Conservation (phyloP, 169 alveolate genomes). For the Toxoplasma gondii region DNA sequence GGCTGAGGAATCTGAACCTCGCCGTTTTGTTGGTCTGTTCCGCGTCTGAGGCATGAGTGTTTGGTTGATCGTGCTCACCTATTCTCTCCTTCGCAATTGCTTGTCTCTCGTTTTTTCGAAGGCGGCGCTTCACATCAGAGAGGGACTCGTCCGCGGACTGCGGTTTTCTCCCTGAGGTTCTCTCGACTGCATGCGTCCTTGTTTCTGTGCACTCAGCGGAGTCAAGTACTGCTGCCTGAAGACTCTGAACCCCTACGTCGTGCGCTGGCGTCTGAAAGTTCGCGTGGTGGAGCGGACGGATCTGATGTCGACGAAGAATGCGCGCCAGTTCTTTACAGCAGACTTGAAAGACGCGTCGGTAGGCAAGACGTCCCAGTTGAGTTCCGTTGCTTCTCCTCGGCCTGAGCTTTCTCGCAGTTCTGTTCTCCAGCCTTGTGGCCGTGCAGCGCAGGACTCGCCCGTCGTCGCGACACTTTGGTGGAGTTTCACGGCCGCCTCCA, state of each 20-base stretch:
- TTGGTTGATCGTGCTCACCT: too few species aligned
- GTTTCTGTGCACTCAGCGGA: not conserved
- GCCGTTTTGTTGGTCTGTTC: too few species aligned
- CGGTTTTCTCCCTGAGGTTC: not conserved
- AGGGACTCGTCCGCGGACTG: too few species aligned
- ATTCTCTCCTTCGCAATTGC: too few species aligned
- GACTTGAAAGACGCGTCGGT: conserved; percentile 62
- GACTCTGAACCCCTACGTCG: conserved; percentile 58
- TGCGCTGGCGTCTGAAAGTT: conserved; percentile 58
- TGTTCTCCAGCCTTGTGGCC: too few species aligned
- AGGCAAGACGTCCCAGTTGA: not conserved
- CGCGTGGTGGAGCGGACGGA: conserved; percentile 65
- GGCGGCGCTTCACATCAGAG: too few species aligned
- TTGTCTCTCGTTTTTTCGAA: too few species aligned
- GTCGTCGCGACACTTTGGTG: too few species aligned
- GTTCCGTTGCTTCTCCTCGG: not conserved
- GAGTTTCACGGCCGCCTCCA: too few species aligned
- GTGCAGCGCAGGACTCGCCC: too few species aligned
- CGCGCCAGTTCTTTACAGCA: conserved; percentile 50
- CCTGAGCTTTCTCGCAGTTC: not conserved
- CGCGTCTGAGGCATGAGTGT: too few species aligned
- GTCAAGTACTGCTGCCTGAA: not conserved
- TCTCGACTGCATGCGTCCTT: not conserved
- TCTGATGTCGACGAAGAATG: conserved; percentile 52
- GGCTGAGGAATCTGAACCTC: too few species aligned